Base-by-base conservation (phyloP, 768 basidiomycete species). In the Hygrophorus russula region DNA sequence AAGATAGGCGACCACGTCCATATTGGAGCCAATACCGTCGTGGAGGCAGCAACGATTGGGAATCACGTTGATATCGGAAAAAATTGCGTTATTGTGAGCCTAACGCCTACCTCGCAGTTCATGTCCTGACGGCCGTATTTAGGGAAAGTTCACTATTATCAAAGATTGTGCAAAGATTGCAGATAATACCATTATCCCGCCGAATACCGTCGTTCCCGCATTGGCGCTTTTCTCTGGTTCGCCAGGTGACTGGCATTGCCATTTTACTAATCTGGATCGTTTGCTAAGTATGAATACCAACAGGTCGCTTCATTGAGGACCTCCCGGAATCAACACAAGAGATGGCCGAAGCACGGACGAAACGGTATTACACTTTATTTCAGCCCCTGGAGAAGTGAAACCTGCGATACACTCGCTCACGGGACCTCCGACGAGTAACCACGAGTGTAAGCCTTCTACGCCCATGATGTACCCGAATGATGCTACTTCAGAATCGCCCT, bases 141-240 rank as follows among this genome's bases (percentile, higher is more conserved):
- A 97, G 93, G 93, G 96, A 17, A 92, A 96, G 60, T 96, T 98
- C 54, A 82, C 84, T 0, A 92, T 94, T 46, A 92, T 97, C 60
- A 96, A 97, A 58, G 94, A 98, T 56, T 93, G 92, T 51, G 88
- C 85, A 2, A 80, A 77, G 47, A 80, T 99, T 17, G 82, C 82
- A 20, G 93, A 97, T 58, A 83, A 85, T 50, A 86, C 90, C 0
- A 77, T 98, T 30, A 65, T 98, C 11, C 88, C 93, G 1, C 83
- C 91, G 2, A 92, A 89, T 44, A 92, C 91, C 0, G 90, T 97
- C 38, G 78, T 98, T 8, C 92, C 94, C 1, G 87, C 90, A 2
- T 62, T 97, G 46, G 74, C 90, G 0, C 65, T 83, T 4, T 97
- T 93, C 60, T 61, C 77, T 12, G 96, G 94, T 7, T 90, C 87